Percentiles rank a stretch among this genome's conserved stretches.
phyloP scores from a whole-genome alignment of 805 yeast species.

The Starmerella stigmatis region DNA sequence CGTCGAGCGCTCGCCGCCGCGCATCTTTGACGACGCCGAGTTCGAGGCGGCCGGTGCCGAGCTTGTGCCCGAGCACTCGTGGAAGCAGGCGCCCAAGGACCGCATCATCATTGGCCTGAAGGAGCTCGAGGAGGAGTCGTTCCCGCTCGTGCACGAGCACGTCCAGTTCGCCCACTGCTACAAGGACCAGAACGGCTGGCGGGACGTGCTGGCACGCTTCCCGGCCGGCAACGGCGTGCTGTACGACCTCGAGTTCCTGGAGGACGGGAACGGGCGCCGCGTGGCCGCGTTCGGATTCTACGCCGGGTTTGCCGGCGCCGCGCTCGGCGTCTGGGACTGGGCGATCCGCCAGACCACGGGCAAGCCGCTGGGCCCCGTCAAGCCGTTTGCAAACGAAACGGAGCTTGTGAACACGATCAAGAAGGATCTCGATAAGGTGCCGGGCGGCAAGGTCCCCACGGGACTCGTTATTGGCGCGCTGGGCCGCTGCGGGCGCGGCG shows the following conservation, averaged over 20 bases:
- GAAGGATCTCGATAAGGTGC: slow-evolving; percentile 44
- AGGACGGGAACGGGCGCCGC: slow-evolving; percentile 90
- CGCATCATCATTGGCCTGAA: slow-evolving; percentile 87
- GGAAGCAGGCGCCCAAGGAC: slow-evolving; percentile 85
- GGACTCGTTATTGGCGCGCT: slow-evolving; percentile 90
- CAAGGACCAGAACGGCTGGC: slow-evolving; percentile 96
- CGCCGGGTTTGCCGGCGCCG: slow-evolving; percentile 99
- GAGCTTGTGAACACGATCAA: slow-evolving; percentile 65
- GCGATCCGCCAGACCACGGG: slow-evolving; percentile 64
- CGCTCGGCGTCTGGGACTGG: slow-evolving; percentile 90
- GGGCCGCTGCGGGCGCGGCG: slow-evolving; percentile 99
- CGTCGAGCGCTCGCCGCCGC: slow-evolving; percentile 80
- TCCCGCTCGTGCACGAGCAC: slow-evolving; percentile 92
- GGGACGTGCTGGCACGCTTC: slow-evolving; percentile 77
- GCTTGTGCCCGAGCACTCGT: slow-evolving; percentile 85
- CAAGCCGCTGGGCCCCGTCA: slow-evolving; percentile 65
- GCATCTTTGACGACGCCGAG: slow-evolving; percentile 67
- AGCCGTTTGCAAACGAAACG: slow-evolving; percentile 73
- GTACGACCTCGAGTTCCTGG: slow-evolving; percentile 89
- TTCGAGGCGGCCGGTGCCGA: slow-evolving; percentile 69
- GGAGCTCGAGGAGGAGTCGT: slow-evolving; percentile 85
- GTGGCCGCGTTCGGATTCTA: slow-evolving; percentile 99
- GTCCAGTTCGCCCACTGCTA: slow-evolving; percentile 98
- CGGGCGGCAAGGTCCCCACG: slow-evolving; percentile 46
- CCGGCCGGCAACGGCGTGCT: slow-evolving; percentile 83